phyloP scores from a whole-genome alignment of 1,139 yeast species.

The Petasospora rhodanensis region DNA sequence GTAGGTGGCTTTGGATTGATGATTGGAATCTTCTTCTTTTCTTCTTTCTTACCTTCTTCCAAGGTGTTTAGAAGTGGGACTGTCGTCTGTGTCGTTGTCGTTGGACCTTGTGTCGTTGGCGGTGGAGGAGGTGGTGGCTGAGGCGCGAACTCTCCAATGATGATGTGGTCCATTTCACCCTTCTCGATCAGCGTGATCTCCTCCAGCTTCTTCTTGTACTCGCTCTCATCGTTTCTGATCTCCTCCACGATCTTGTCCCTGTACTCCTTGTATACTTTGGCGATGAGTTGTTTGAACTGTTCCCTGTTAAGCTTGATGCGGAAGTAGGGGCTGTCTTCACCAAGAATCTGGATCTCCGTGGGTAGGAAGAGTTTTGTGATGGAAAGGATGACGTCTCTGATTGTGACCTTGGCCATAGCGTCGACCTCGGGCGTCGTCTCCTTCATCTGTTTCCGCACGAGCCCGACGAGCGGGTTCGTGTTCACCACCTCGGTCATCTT shows the following conservation, averaged over 20 bases:
- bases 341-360: slow-evolving; percentile 21
- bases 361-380: slow-evolving; percentile 22
- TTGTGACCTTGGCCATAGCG: slow-evolving; percentile 10
- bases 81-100: no score
- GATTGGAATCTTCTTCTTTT: no score
- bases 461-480: slow-evolving; percentile 15
- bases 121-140: no score
- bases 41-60: no score
- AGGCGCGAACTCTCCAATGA: slow-evolving; percentile 12
- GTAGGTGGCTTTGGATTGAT: no score
- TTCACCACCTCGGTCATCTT: slow-evolving; percentile 22
- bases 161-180: slow-evolving; percentile 33
- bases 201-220: slow-evolving; percentile 25
- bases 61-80: no score
- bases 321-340: slow-evolving; percentile 23
- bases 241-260: slow-evolving; percentile 7
- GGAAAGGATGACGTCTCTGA: slow-evolving; percentile 22
- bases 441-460: slow-evolving; percentile 11
- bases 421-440: slow-evolving; percentile 10
- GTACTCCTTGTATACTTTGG: slow-evolving; percentile 12
- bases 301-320: slow-evolving; percentile 16
- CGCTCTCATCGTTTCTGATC: slow-evolving; percentile 31
- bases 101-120: no score
- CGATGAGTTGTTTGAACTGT: slow-evolving; percentile 18
- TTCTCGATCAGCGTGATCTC: slow-evolving; percentile 33